Conservation (phyloP, 768 basidiomycete genomes). For the Lactifluus pinguis region DNA sequence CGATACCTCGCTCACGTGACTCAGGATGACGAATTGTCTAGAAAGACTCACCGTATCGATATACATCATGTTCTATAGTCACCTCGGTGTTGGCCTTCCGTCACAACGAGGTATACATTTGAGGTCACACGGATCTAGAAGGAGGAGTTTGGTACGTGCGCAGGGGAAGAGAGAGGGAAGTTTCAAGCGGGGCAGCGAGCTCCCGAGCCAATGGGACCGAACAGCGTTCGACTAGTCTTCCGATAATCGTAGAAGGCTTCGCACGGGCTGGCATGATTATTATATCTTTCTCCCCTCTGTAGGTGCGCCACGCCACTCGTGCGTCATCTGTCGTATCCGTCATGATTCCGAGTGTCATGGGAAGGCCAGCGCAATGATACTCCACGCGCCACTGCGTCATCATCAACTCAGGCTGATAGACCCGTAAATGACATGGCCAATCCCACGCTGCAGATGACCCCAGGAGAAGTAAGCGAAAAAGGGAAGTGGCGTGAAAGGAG, state of each 20-base stretch:
- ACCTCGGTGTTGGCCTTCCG: neutral
- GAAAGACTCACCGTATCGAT: conserved; percentile 6
- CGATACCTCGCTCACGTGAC: neutral
- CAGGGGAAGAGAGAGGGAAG: neutral
- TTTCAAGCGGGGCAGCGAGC: neutral
- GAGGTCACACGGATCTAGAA: neutral
- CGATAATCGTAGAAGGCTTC: too few relatives aligned
- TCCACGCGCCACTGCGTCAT: neutral
- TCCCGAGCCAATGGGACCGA: neutral
- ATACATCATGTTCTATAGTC: conserved; percentile 12
- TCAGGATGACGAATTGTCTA: neutral
- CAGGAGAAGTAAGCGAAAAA: neutral
- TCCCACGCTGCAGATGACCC: neutral
- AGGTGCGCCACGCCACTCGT: neutral
- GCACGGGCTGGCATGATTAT: too few relatives aligned
- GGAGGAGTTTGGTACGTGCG: neutral
- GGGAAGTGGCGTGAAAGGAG: neutral
- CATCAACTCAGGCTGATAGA: neutral
- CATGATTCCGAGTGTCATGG: neutral
- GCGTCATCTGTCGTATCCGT: neutral
- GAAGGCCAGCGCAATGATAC: neutral
- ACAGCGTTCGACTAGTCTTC: too few relatives aligned
- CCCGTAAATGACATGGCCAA: neutral
- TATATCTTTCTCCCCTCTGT: too few relatives aligned
- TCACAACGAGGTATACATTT: neutral